These are phyloP conservation scores for Lecanicillium sp. DNA, from an alignment of 2,329 filamentous ascomycete species.

Conservation along the genomic window DNA sequence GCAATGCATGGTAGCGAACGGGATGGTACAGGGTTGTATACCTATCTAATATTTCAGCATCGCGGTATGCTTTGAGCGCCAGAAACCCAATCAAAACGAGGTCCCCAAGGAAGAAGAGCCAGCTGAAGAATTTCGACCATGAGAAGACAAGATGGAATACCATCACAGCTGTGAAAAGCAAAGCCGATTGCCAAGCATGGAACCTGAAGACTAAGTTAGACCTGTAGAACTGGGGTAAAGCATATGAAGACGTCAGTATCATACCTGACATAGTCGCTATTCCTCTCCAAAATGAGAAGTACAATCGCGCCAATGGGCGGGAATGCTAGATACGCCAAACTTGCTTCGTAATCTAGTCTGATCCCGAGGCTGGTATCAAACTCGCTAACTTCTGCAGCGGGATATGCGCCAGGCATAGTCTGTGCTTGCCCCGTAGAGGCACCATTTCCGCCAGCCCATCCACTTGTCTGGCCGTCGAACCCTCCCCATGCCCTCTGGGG, in stretches of 20 bases:
- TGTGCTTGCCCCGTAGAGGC: slow-evolving; percentile 16
- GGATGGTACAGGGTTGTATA: slow-evolving; percentile 41
- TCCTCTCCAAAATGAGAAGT: slow-evolving; percentile 79
- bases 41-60: slow-evolving; percentile 65
- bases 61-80: slow-evolving; percentile 72
- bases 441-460: slow-evolving; percentile 22
- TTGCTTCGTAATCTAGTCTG: slow-evolving; percentile 83
- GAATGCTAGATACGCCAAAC: slow-evolving; percentile 76
- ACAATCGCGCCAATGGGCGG: slow-evolving; percentile 83
- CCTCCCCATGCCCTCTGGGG: slow-evolving; percentile 50
- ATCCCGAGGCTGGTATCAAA: slow-evolving; percentile 89
- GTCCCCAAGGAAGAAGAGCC: slow-evolving; percentile 74
- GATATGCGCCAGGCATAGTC: slow-evolving; percentile 32
- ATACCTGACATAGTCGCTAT: slow-evolving; percentile 94
- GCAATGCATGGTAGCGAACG: slow-evolving; percentile 21
- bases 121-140: slow-evolving; percentile 78
- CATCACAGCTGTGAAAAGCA: slow-evolving; percentile 71
- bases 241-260: slow-evolving; percentile 21
- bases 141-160: slow-evolving; percentile 79
- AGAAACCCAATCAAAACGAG: slow-evolving; percentile 70
- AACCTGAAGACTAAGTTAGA: slow-evolving; percentile 59
- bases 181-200: slow-evolving; percentile 89
- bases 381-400: slow-evolving; percentile 57
- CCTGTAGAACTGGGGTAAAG: not conserved
- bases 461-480: slow-evolving; percentile 32